Conservation (phyloP, 371 early-diverging fungal genomes). For the Mucor mucedo region DNA sequence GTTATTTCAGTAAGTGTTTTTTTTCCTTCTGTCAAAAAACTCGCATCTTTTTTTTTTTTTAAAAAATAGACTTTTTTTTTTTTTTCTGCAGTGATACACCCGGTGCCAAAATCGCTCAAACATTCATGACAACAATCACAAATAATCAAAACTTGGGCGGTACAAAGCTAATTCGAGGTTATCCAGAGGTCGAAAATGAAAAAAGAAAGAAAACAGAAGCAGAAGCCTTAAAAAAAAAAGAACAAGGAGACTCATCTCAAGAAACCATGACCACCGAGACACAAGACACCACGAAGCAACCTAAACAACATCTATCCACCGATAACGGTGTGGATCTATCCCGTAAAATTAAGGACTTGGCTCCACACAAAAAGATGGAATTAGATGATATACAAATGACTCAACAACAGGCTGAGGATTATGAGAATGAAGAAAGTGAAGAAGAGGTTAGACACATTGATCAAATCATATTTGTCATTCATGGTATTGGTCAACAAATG, state of each 20-base stretch:
- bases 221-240: neutral
- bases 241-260: slow-evolving; percentile 4
- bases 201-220: slow-evolving; percentile 20
- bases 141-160: slow-evolving; percentile 71
- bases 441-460: slow-evolving; percentile 70
- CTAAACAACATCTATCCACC: neutral
- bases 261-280: neutral
- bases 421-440: slow-evolving; percentile 62
- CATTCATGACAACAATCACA: slow-evolving; percentile 68
- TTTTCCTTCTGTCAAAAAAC: neutral
- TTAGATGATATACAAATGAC: slow-evolving; percentile 30
- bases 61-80: neutral
- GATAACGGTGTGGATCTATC: slow-evolving; percentile 11
- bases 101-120: slow-evolving; percentile 71
- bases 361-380: slow-evolving; percentile 11
- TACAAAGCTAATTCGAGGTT: slow-evolving; percentile 73
- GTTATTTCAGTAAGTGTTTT: slow-evolving; percentile 58
- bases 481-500: slow-evolving; percentile 87
- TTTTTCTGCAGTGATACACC: slow-evolving; percentile 35
- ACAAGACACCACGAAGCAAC: neutral
- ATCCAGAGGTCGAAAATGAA: slow-evolving; percentile 67
- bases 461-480: slow-evolving; percentile 81
- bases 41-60: neutral
- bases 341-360: neutral
- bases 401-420: slow-evolving; percentile 59